A percentile compares a stretch with the other conserved stretches of the same genome.
Evolutionary conservation across 192 early-diverging fungal genomes (phyloP).

Genomic region (Backusella tarrabulga): DNA sequence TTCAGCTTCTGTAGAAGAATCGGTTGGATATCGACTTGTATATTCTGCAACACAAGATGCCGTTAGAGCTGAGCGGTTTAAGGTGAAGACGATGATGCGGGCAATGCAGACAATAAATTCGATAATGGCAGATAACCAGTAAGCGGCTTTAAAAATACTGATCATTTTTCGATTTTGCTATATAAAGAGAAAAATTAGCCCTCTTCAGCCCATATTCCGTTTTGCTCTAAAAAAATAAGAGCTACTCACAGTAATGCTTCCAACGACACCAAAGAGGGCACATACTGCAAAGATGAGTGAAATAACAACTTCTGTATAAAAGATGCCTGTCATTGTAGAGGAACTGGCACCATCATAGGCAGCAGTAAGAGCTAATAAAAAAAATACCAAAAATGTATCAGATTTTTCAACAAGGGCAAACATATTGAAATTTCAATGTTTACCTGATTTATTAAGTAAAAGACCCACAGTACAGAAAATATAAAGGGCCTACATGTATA

Average conservation of each 20-base stretch:
- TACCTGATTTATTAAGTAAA: not conserved
- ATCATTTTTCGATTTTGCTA: slow-evolving; percentile 33
- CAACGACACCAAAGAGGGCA: slow-evolving; percentile 31
- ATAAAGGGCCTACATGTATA: not conserved
- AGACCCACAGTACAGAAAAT: not conserved
- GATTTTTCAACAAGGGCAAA: not conserved
- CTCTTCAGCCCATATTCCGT: not conserved
- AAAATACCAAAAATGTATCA: not conserved
- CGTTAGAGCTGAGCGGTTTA: not conserved
- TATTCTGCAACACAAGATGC: not conserved
- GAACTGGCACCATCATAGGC: not conserved
- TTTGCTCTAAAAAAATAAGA: not conserved
- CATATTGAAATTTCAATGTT: too few species aligned
- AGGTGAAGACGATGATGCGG: slow-evolving; percentile 5
- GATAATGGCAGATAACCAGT: slow-evolving; percentile 29
- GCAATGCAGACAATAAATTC: slow-evolving; percentile 20
- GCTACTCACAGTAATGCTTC: slow-evolving; percentile 25
- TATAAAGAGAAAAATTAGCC: slow-evolving; percentile 10
- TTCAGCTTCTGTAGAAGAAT: not conserved
- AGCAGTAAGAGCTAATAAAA: not conserved
- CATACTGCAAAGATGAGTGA: slow-evolving; percentile 16
- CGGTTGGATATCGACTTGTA: not conserved
- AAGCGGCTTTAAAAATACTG: slow-evolving; percentile 18
- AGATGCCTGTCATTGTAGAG: not conserved
- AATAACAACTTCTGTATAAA: slow-evolving; percentile 19